Evolutionary conservation across 2,329 filamentous ascomycete genomes (phyloP).

Genomic region (Aspergillus ochraceus): DNA sequence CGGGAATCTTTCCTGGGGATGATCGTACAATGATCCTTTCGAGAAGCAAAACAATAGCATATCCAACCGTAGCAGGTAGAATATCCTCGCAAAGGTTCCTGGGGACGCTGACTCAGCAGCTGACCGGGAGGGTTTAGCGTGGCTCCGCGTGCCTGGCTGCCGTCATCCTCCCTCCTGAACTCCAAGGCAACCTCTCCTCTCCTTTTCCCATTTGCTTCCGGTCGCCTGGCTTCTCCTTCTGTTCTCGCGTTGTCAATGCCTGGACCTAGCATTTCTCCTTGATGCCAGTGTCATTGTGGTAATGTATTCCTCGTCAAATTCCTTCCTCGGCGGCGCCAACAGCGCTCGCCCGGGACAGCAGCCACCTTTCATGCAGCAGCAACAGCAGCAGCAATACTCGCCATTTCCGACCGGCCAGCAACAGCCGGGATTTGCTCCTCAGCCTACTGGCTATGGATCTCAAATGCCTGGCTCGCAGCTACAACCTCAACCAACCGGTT

Average conservation of each 20-base stretch:
- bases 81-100: no score
- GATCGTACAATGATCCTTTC: no score
- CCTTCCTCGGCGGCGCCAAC: conserved; percentile 77
- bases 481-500: conserved; percentile 70
- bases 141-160: neutral
- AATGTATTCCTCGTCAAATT: conserved; percentile 92
- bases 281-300: conserved; percentile 29
- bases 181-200: neutral
- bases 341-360: conserved; percentile 70
- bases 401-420: conserved; percentile 46
- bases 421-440: conserved; percentile 53
- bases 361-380: conserved; percentile 58
- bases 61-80: no score
- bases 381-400: conserved; percentile 43
- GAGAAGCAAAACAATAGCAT: no score
- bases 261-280: conserved; percentile 14
- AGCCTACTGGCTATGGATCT: conserved; percentile 56
- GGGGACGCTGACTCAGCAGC: neutral
- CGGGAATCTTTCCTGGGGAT: no score
- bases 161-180: neutral
- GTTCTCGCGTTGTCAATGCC: neutral
- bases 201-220: neutral
- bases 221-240: neutral
- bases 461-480: conserved; percentile 55
- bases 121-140: neutral